phyloP scores from a whole-genome alignment of 2,329 filamentous ascomycete species.

The Didymella lethalis region DNA sequence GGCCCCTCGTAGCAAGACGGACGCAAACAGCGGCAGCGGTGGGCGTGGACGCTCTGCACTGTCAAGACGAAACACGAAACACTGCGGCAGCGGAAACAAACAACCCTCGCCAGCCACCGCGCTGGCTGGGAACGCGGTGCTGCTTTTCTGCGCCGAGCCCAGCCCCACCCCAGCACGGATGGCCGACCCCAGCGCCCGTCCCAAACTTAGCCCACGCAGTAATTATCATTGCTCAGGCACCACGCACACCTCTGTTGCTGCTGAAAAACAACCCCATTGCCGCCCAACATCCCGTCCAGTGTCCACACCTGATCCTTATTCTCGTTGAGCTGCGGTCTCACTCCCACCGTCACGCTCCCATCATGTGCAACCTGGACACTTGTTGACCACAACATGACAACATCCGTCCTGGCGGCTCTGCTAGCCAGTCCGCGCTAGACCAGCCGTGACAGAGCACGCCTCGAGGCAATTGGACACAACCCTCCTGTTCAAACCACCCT shows the following conservation, averaged over 20 bases:
- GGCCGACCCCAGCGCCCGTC: slow-evolving; percentile 14
- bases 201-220: slow-evolving; percentile 15
- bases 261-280: not conserved
- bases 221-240: slow-evolving; percentile 8
- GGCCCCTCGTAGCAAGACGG: not conserved
- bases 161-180: slow-evolving; percentile 10
- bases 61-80: not conserved
- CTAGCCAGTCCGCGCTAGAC: slow-evolving; percentile 21
- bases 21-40: slow-evolving; percentile 1
- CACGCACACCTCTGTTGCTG: no score
- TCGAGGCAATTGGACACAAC: slow-evolving; percentile 5
- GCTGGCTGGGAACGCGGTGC: not conserved
- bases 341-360: slow-evolving; percentile 16
- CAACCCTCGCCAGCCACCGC: not conserved
- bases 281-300: not conserved
- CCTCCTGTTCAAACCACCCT: no score
- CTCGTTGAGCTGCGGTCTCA: slow-evolving; percentile 26
- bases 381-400: slow-evolving; percentile 24
- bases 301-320: not conserved
- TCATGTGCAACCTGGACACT: slow-evolving; percentile 19
- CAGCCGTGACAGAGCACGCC: slow-evolving; percentile 9
- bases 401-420: slow-evolving; percentile 28
- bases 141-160: slow-evolving; percentile 1
- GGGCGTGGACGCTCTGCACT: not conserved
- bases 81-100: not conserved